Evolutionary conservation across 129 eudicot species (phyloP).

Genomic region (Pseudognaphalium luteoalbum): DNA sequence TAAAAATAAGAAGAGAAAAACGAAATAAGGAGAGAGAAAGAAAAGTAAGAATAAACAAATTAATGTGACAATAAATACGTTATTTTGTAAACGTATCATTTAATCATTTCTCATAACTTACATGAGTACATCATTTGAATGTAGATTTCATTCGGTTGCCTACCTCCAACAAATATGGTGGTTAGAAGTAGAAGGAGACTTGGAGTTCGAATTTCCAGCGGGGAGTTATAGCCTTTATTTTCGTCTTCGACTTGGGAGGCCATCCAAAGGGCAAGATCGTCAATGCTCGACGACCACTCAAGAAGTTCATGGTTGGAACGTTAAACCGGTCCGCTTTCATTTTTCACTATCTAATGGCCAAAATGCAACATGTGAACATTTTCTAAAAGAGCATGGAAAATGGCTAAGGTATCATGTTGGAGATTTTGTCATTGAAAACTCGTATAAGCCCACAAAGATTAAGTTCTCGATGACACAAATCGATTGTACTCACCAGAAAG

Average conservation of each 20-base stretch:
- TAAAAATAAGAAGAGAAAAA: too few species aligned
- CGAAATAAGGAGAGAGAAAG: background rate
- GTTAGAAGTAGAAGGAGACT: slow-evolving; percentile 74
- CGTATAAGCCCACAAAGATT: slow-evolving; percentile 37
- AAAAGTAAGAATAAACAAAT: too few species aligned
- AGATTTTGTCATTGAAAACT: slow-evolving; percentile 53
- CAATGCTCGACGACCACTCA: slow-evolving; percentile 27
- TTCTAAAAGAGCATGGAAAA: slow-evolving; percentile 42
- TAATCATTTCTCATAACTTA: too few species aligned
- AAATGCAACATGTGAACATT: slow-evolving; percentile 33
- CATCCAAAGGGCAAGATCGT: slow-evolving; percentile 30
- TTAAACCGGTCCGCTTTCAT: slow-evolving; percentile 64
- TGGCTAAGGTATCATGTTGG: slow-evolving; percentile 70
- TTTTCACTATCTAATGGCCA: slow-evolving; percentile 50
- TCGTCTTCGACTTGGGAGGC: slow-evolving; percentile 56
- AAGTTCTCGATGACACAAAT: slow-evolving; percentile 80
- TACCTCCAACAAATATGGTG: slow-evolving; percentile 95
- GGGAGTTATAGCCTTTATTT: slow-evolving; percentile 78
- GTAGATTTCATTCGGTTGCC: slow-evolving; percentile 68
- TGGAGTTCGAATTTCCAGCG: slow-evolving; percentile 67
- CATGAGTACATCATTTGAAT: background rate
- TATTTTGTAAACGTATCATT: too few species aligned
- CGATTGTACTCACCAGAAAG: slow-evolving; percentile 86
- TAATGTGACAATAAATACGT: background rate
- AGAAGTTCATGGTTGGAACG: slow-evolving; percentile 70